Base-by-base conservation (phyloP, 306 rosid species). In the Casuarina cunninghamiana region DNA sequence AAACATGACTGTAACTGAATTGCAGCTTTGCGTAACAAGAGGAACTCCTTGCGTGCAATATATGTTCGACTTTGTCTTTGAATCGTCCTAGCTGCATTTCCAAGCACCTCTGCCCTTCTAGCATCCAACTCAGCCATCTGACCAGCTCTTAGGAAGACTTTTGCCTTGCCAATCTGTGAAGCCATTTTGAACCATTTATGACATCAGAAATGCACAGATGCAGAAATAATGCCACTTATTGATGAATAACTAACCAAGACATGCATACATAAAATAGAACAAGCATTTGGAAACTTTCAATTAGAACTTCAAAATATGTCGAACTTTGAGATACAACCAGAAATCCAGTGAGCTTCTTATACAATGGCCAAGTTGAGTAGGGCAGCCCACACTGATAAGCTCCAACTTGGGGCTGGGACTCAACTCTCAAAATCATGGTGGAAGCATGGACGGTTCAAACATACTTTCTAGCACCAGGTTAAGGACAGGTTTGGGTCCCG, bases 41-140 rank as follows among this genome's bases (percentile, higher is more conserved):
- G 75, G 77, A 96, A 96, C 77, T 93, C 98, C 78, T 88, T 96
- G 82, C 94, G 98, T 71, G 99, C 96, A 82, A 96, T 89, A 86
- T 90, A 87, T 39, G 98, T 86, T 42, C 98, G 94, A 72, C 89
- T 91, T 93, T 96, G 98, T 88, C 97, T 87, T 83, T 96, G 99
- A 83, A 96, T 87, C 65, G 84, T 82, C 81, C 97, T 90, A 35
- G 98, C 99, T 43, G 98, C 99, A 81, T 90, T 90, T 79, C 99
- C 97, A 72, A 96, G 98, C 82, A 96, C 96, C 84, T 91, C 96
- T 71, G 96, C 88, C 85, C 99, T 93, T 88, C 94, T 96, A 73
- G 98, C 91, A 90, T 96, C 99, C 89, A 96, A 77, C 84, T 90
- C 94, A 65, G 99, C 99, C 99, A 93, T 96, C 87, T 96, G 98